These are phyloP conservation scores for Calonectria multiphialidica DNA, from an alignment of 2,329 filamentous ascomycete genomes.

Conservation along the genomic window DNA sequence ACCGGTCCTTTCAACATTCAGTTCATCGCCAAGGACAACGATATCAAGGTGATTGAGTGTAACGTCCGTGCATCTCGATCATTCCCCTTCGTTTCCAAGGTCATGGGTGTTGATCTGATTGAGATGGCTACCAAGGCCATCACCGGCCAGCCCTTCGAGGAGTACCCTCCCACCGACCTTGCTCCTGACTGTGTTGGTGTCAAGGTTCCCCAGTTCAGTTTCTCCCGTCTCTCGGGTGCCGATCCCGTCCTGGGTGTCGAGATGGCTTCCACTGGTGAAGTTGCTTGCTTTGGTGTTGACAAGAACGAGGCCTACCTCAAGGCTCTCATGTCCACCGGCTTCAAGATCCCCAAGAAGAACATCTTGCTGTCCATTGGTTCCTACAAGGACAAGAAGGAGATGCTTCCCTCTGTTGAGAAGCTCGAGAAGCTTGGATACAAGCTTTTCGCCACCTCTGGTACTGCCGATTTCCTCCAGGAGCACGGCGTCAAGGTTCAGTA, in stretches of 20 bases:
- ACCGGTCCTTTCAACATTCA: constrained; percentile 99
- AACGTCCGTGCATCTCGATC: constrained; percentile 97
- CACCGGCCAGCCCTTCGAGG: constrained; percentile 83
- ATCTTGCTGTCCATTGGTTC: constrained; percentile 95
- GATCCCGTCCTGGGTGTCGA: constrained; percentile 97
- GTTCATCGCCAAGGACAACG: constrained; percentile 99
- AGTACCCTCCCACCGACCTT: constrained; percentile 84
- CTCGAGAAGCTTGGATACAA: constrained; percentile 94
- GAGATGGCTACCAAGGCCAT: constrained; percentile 99
- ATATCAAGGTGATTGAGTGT: constrained; percentile 99
- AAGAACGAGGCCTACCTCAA: constrained; percentile 99
- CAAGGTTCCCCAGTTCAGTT: constrained; percentile 99
- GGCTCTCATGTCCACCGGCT: constrained; percentile 93
- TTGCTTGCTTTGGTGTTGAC: constrained; percentile 94
- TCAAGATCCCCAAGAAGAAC: constrained; percentile 96
- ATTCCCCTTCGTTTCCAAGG: constrained; percentile 98
- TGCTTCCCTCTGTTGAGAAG: constrained; percentile 92
- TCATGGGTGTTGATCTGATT: constrained; percentile 97
- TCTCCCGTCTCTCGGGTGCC: constrained; percentile 94
- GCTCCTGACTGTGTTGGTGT: constrained; percentile 89
- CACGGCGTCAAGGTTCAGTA: constrained; percentile 94
- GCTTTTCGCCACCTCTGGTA: constrained; percentile 95
- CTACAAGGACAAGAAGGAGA: constrained; percentile 98
- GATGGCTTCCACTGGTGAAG: constrained; percentile 99
- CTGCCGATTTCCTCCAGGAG: constrained; percentile 95